Conservation (phyloP, 2,329 filamentous ascomycete genomes). For the Stachybotrys chartarum region DNA sequence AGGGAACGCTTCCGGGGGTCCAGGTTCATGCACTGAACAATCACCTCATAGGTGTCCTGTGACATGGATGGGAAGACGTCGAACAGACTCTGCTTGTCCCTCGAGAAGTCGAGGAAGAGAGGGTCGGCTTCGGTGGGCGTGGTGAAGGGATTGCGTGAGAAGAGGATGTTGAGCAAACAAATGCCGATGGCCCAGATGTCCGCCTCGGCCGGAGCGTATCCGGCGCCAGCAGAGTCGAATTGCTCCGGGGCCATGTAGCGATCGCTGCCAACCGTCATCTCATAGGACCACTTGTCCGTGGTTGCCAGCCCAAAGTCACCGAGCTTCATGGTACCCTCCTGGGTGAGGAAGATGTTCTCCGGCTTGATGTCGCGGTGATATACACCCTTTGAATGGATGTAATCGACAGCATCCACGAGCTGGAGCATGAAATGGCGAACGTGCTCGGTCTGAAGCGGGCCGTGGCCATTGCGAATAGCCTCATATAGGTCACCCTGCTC, state of each 20-base stretch:
- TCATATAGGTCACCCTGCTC: constrained; percentile 94
- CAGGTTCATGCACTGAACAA: constrained; percentile 82
- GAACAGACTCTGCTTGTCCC: constrained; percentile 91
- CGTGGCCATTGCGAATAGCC: constrained; percentile 82
- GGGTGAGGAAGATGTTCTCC: constrained; percentile 94
- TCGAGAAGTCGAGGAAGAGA: constrained; percentile 85
- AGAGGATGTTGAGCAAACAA: constrained; percentile 91
- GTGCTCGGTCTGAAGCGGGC: constrained; percentile 90
- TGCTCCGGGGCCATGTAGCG: constrained; percentile 99
- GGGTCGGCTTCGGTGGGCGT: constrained; percentile 86
- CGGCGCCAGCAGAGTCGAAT: constrained; percentile 78
- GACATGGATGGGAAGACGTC: constrained; percentile 99
- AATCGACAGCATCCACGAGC: constrained; percentile 80
- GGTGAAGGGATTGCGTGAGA: constrained; percentile 93
- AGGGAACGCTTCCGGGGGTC: constrained; percentile 87
- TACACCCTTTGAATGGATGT: constrained; percentile 84
- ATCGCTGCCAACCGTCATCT: constrained; percentile 92
- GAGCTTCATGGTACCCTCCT: constrained; percentile 85
- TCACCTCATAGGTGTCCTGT: constrained; percentile 92
- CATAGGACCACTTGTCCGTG: constrained; percentile 80
- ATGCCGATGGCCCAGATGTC: constrained; percentile 98
- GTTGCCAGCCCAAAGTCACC: constrained; percentile 95
- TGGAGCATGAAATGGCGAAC: constrained; percentile 97
- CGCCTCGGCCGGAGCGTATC: constrained; percentile 88
- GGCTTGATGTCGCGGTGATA: constrained; percentile 99